Conservation (phyloP, 2,329 filamentous ascomycete species). For the Seiridium unicorne region DNA sequence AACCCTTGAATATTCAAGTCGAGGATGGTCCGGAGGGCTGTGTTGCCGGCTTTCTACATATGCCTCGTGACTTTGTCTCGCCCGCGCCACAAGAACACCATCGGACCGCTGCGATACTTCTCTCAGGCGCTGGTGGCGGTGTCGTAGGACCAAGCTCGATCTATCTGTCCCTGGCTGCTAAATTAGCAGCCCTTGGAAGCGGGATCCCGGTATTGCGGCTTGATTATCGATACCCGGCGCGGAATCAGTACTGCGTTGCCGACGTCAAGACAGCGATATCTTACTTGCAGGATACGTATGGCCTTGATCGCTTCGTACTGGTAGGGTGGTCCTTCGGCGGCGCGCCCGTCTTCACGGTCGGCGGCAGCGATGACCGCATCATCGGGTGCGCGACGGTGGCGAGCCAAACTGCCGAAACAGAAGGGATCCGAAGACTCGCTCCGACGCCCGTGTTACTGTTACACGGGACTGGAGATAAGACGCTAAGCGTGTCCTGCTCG, state of each 20-base stretch:
- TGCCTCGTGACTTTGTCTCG: slow-evolving; percentile 26
- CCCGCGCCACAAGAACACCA: slow-evolving; percentile 26
- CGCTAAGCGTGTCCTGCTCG: slow-evolving; percentile 30
- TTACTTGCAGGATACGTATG: slow-evolving; percentile 28
- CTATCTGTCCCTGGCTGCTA: slow-evolving; percentile 37
- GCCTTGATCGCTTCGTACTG: slow-evolving; percentile 32
- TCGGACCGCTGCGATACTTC: not conserved
- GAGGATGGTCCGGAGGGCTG: slow-evolving; percentile 12
- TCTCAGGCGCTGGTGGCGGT: not conserved
- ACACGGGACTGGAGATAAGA: slow-evolving; percentile 36
- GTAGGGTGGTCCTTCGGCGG: slow-evolving; percentile 42
- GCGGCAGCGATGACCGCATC: slow-evolving; percentile 20
- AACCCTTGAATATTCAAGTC: not conserved
- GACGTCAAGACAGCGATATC: slow-evolving; percentile 35
- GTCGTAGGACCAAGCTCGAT: slow-evolving; percentile 36
- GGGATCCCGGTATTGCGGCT: slow-evolving; percentile 35
- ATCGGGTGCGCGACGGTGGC: slow-evolving; percentile 35
- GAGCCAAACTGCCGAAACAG: slow-evolving; percentile 34
- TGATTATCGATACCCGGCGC: slow-evolving; percentile 28
- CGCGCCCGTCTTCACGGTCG: slow-evolving; percentile 37
- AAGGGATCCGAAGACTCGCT: slow-evolving; percentile 26
- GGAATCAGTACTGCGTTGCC: slow-evolving; percentile 29
- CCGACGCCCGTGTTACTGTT: slow-evolving; percentile 34
- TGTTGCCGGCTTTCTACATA: slow-evolving; percentile 28
- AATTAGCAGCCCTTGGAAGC: slow-evolving; percentile 33